These are phyloP conservation scores for Exophiala viscosa DNA, from an alignment of 2,329 filamentous ascomycete species.

Conservation along the genomic window DNA sequence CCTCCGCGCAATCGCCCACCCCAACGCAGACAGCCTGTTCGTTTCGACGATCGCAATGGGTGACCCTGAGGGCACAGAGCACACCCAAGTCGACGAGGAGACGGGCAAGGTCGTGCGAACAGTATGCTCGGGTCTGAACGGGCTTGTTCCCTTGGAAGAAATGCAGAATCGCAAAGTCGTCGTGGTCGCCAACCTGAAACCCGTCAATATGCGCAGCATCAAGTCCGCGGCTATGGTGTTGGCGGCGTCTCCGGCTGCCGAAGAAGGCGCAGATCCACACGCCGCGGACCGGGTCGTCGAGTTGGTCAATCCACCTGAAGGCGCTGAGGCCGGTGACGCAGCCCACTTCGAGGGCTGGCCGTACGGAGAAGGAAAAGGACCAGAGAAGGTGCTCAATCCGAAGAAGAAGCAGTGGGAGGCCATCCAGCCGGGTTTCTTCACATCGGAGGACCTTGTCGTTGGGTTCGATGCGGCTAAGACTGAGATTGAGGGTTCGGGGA, in stretches of 20 bases:
- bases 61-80: slow-evolving; percentile 77
- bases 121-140: slow-evolving; percentile 94
- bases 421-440: slow-evolving; percentile 94
- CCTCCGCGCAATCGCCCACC: slow-evolving; percentile 90
- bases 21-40: slow-evolving; percentile 92
- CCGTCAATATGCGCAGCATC: slow-evolving; percentile 95
- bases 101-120: slow-evolving; percentile 90
- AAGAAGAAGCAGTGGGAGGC: slow-evolving; percentile 99
- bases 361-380: slow-evolving; percentile 63
- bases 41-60: slow-evolving; percentile 95
- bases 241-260: slow-evolving; percentile 72
- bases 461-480: slow-evolving; percentile 79
- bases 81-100: slow-evolving; percentile 72
- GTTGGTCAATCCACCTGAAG: slow-evolving; percentile 78
- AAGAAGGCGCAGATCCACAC: slow-evolving; percentile 81
- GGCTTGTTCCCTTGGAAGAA: slow-evolving; percentile 83
- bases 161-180: slow-evolving; percentile 97
- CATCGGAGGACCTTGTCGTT: slow-evolving; percentile 74
- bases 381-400: slow-evolving; percentile 89
- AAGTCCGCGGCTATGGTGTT: slow-evolving; percentile 86
- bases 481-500: slow-evolving; percentile 61
- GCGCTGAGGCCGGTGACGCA: slow-evolving; percentile 74
- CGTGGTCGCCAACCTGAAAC: slow-evolving; percentile 96
- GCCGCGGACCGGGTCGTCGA: slow-evolving; percentile 73
- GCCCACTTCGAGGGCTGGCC: slow-evolving; percentile 90